Base-by-base conservation (phyloP, 2,329 filamentous ascomycete genomes). In the Pseudopyricularia cyperi region DNA sequence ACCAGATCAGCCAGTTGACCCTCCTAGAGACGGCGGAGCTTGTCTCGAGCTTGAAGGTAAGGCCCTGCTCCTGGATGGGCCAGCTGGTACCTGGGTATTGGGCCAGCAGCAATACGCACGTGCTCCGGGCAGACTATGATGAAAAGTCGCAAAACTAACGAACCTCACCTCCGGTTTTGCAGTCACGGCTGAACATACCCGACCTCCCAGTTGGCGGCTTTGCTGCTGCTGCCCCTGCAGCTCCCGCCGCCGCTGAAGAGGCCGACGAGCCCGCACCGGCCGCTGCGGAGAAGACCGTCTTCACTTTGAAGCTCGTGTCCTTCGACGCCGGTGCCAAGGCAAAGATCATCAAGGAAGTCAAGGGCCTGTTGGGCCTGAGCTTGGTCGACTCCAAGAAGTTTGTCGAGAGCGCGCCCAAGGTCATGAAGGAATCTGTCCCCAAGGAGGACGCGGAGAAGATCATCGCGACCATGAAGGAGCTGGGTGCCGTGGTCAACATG, bases 311-410 rank as follows among this genome's bases (percentile, higher is more conserved):
- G 76, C 83, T 99, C 57, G 79, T 87, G 69, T 85, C 85, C 34
- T 94, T 97, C 67, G 94, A 98, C 51, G 77, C 89, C 28, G 77
- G 72, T 50, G 75, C 91, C 58, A 99, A 99, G 78, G 89, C 94
- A 63, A 99, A 99, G 85, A 77, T 98, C 63, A 99, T 98, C 79
- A 99, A 99, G 81, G 93, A 99, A 76, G 80, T 99, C 75, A 99
- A 99, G 83, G 83, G 82, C 64, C 78, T 98, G 81, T 76, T 99
- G 55, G 93, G 93, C 44, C 73, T 98, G 66, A 94, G 87, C 68
- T 79, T 99, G 74, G 94, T 99, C 61, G 93, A 99, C 72, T 95
- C 88, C 74, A 99, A 99, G 85, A 99, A 99, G 77, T 99, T 99
- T 65, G 93, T 98, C 59, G 93, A 99, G 79, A 89, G 87, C 66